Evolutionary conservation across 176 grass and related monocot species (phyloP), one percentile per base, ranked within the genome.

Genomic region (Areca catechu): DNA sequence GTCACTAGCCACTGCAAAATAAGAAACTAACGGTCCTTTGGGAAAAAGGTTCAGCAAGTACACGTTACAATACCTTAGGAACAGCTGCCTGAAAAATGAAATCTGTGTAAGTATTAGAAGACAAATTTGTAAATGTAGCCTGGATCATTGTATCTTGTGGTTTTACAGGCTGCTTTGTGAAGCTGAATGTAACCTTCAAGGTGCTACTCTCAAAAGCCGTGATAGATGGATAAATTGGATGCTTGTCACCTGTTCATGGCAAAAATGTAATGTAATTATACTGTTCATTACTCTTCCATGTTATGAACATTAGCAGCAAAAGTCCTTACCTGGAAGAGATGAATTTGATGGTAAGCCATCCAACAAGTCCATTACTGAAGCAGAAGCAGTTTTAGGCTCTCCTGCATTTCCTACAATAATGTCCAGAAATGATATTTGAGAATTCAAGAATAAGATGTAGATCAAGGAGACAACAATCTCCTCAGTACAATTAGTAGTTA

Each of bases 1-100:
- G 24, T 2, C 4, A 1, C 24, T 24, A 24, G 24, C 24, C 24
- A 24, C 4, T 30, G 29, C 29, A 30, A 30, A 37, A 37, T 12
- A 37, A 37, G 34, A 43, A 43, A 43, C 34, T 12, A 43, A 43
- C 3, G 34, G 14, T 43, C 10, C 34, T 47, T n/a, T 54, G 27
- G 27, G 5, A 56, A 48, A 56, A 51, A 24, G 37, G 53, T 22
- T 60, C 58, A 56, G 53, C 20, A 28, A 22, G 15, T 5, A 62
- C 48, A 48, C 21, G 19, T 24, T 53, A 5, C 19, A 22, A 7
- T 89, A 98, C 94, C 87, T 98, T 98, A 58, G 94, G 94, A 20
- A 98, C 94, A 60, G 94, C 94, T 75, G 94, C 94, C 67, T 93
- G 94, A 77, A 98, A 98, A 53, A 93, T 66, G 57, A 98, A 93